Conservation (phyloP, 331 rosid species). For the Arachis monticola region DNA sequence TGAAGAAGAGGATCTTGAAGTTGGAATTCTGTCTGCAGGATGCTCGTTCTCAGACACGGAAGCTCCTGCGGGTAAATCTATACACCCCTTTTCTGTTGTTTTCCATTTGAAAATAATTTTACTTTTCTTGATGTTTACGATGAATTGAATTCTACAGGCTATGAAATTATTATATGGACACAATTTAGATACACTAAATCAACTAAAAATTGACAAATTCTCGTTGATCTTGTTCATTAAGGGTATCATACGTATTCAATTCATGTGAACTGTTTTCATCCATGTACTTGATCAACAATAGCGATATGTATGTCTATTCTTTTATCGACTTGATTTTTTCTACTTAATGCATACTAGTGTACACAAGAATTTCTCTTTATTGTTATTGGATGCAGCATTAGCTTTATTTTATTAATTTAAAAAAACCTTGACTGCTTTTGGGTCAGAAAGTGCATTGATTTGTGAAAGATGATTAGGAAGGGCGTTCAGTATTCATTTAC, state of each 20-base stretch:
- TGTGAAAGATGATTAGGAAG: background rate
- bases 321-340: background rate
- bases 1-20: conserved; percentile 73
- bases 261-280: background rate
- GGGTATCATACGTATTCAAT: background rate
- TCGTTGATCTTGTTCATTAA: background rate
- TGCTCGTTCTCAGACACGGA: conserved; percentile 67
- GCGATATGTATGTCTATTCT: background rate
- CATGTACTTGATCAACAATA: background rate
- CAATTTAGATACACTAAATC: background rate
- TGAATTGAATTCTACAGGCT: background rate
- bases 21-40: conserved; percentile 80
- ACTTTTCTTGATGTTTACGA: background rate
- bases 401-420: background rate
- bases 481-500: conserved; percentile 5
- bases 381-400: background rate
- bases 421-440: background rate
- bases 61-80: conserved; percentile 67
- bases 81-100: background rate
- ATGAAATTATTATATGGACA: background rate
- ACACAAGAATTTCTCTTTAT: background rate
- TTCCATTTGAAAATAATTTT: background rate
- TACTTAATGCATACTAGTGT: background rate
- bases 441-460: conserved; percentile 24
- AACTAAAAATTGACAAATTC: background rate